Evolutionary conservation across 306 rosid genomes (phyloP), one percentile per base, ranked within the genome.

Genomic region (Sesbania bispinosa): DNA sequence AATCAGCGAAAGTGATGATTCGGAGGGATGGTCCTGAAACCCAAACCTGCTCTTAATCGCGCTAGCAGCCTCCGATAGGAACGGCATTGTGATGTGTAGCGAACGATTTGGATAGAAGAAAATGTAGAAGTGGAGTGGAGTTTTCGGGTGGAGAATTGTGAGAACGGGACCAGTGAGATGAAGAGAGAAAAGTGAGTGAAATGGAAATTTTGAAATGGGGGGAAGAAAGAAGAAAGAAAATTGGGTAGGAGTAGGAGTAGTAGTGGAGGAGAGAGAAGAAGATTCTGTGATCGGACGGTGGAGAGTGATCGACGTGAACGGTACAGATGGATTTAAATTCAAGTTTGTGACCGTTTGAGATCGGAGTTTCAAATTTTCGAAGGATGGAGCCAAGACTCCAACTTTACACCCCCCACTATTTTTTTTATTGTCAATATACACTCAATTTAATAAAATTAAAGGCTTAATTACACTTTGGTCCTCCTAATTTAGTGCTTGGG

Each of bases 11-110:
- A 61, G 13, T 10, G 83, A 68, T 58, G 83, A 68, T 54, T 78
- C 88, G 20, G 88, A 77, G 10, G 92, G 54, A 53, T 80, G 96
- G 74, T 88, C 89, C 9, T 87, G 92, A 83, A 89, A 89, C 10
- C 99, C 96, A 33, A 89, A 91, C 29, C 95, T 82, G 81, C 84
- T 91, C 85, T 89, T 94, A 67, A 89, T 82, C 9, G 99, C 96
- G 45, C 90, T 89, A 0, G 96, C 93, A 0, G 97, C 85, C 75
- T 94, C 97, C 0, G 96, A 94, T 20, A 89, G 48, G 83, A 91
- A 89, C 43, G 99, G 79, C 97, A 94, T 93, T 27, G 35, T 11
- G 67, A 11, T 1, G 29, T 15, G 62, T 6, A 7, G 5, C 2
- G 74, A 65, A 38, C 3, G 24, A 46, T 10, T 30, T 43, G 39